phyloP scores from a whole-genome alignment of 202 grass and related monocot species.

The Brachypodium distachyon region DNA sequence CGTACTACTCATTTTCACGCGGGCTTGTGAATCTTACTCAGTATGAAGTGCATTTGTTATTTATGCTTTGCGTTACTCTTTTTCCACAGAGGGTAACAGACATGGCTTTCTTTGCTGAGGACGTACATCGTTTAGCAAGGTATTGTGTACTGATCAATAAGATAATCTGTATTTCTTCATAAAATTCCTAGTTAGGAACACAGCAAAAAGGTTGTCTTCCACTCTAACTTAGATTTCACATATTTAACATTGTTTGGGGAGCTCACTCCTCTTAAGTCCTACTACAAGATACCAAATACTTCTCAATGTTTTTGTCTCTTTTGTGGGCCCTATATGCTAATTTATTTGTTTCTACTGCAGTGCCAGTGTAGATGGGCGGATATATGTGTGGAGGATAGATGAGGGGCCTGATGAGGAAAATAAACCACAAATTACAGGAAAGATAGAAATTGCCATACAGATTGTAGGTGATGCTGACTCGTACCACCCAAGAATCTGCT shows the following conservation, averaged over 20 bases:
- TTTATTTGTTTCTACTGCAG: slow-evolving; percentile 33
- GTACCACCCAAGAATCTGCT: slow-evolving; percentile 97
- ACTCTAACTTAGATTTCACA: background rate
- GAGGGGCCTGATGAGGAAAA: slow-evolving; percentile 86
- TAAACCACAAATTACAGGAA: slow-evolving; percentile 88
- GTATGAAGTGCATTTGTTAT: background rate
- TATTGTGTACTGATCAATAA: slow-evolving; percentile 24
- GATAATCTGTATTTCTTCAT: background rate
- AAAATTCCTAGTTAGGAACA: background rate
- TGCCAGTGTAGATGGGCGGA: slow-evolving; percentile 84
- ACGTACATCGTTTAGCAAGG: slow-evolving; percentile 96
- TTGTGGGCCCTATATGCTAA: background rate
- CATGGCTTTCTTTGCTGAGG: slow-evolving; percentile 99
- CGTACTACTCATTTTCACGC: background rate
- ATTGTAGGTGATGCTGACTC: slow-evolving; percentile 66
- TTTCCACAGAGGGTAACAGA: slow-evolving; percentile 88
- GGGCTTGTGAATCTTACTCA: background rate
- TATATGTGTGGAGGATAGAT: slow-evolving; percentile 96
- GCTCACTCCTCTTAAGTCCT: background rate
- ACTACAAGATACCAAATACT: background rate
- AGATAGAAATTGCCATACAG: slow-evolving; percentile 81
- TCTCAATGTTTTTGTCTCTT: background rate
- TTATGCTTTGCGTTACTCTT: slow-evolving; percentile 26
- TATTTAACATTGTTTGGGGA: background rate
- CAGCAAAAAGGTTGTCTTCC: background rate